A percentile compares a stretch with the other conserved stretches of the same genome.
These are phyloP conservation scores for Lachnellula suecica DNA, from an alignment of 2,329 filamentous ascomycete species.

Conservation along the genomic window DNA sequence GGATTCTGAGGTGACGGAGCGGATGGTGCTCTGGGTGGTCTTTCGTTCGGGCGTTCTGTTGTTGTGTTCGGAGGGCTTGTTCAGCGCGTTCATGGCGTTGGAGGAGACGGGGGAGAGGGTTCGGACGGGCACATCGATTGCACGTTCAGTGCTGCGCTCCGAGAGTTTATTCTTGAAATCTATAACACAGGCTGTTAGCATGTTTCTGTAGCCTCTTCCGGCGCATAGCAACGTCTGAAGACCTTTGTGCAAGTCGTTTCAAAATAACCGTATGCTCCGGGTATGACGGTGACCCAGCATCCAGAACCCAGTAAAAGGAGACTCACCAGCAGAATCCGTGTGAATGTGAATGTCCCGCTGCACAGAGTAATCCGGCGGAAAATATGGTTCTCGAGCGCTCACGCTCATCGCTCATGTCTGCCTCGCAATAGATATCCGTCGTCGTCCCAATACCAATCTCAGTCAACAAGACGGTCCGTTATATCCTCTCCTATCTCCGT, in stretches of 20 bases:
- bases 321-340: constrained; percentile 19
- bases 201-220: too few species aligned
- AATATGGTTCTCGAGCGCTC: constrained; percentile 17
- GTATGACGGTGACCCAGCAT: too few species aligned
- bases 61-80: constrained; percentile 6
- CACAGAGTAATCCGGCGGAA: constrained; percentile 5
- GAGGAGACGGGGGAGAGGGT: constrained; percentile 27
- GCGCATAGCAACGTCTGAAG: neutral
- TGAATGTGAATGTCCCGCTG: constrained; percentile 15
- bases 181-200: too few species aligned
- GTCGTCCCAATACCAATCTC: too few species aligned
- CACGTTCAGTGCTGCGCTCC: neutral
- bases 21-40: constrained; percentile 24
- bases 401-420: constrained; percentile 24
- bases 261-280: neutral
- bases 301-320: neutral
- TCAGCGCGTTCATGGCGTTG: constrained; percentile 28
- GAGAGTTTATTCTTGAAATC: neutral
- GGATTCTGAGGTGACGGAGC: constrained; percentile 29
- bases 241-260: neutral
- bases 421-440: neutral
- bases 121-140: constrained; percentile 20
- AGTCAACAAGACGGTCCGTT: too few species aligned
- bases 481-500: too few species aligned
- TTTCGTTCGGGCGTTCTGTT: constrained; percentile 9